Evolutionary conservation across 495 filamentous ascomycete genomes (phyloP), one percentile per base, ranked within the genome.

Genomic region (Hyaloscypha variabilis): DNA sequence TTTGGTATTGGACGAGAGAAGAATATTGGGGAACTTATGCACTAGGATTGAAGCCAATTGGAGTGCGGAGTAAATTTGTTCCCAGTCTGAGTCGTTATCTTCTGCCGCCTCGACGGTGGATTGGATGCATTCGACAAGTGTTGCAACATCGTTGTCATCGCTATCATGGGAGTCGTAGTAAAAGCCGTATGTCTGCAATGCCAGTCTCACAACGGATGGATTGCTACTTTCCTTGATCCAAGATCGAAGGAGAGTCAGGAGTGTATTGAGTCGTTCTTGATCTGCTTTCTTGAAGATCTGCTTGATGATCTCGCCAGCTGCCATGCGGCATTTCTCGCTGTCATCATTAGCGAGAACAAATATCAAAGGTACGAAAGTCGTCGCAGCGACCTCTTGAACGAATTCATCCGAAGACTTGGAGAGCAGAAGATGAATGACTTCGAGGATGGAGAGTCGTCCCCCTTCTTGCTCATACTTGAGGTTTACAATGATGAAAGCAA

Each of bases 271-370:
- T 50, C 85, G 82, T 68, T 95, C 92, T 60, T 81, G 81, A 73
- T 97, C 89, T 2, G 93, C 90, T 65, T 90, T 87, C 52, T 87
- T 86, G 74, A 95, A 97, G 56, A 91, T 80, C 72, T 90, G 87
- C 69, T 91, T 92, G 50, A 97, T 77, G 31, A 99, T 75, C 34
- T 87, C 85, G 19, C 86, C 91, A 11, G 92, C 92, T 80, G 95
- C 91, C 68, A 92, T 85, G 26, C 91, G 89, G 74, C 95, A 99
- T 63, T 92, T 90, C 13, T 87, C 80, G 36, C 91, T 90, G 31
- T 97, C 91, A 67, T 99, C 95, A 66, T 97, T 97, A 53, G 89
- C 85, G 71, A 97, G 84, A 21, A 90, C 86, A 74, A 96, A 88
- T 24, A 97, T 86, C 21, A 99, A 75, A 1, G 94, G 93, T 21